These are phyloP conservation scores for Candida peoriensis DNA, from an alignment of 805 yeast genomes.

Conservation along the genomic window DNA sequence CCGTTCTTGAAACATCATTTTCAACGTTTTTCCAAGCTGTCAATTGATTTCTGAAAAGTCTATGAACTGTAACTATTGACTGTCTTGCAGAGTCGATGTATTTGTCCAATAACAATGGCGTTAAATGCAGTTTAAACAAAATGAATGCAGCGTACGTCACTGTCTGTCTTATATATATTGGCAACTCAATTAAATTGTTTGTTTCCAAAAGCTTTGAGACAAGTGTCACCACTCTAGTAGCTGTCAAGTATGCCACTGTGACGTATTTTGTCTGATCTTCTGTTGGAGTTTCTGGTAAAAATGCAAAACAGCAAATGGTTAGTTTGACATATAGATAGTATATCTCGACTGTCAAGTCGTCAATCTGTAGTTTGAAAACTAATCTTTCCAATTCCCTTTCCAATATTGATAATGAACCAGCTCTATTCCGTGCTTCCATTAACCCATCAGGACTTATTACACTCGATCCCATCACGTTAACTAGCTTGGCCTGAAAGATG, in stretches of 20 bases:
- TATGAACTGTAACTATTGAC: constrained; percentile 87
- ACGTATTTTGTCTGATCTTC: constrained; percentile 85
- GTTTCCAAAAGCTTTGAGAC: constrained; percentile 66
- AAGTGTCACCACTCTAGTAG: constrained; percentile 77
- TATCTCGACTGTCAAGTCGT: constrained; percentile 66
- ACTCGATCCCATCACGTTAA: constrained; percentile 81
- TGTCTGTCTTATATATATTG: constrained; percentile 83
- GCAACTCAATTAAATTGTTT: constrained; percentile 72
- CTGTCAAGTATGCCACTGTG: constrained; percentile 70
- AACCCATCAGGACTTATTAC: constrained; percentile 86
- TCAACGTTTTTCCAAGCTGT: constrained; percentile 86
- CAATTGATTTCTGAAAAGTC: constrained; percentile 79
- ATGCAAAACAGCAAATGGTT: constrained; percentile 84
- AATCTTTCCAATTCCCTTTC: constrained; percentile 74
- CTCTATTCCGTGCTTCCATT: constrained; percentile 76
- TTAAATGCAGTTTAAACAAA: constrained; percentile 74
- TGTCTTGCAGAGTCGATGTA: constrained; percentile 87
- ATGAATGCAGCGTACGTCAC: constrained; percentile 75
- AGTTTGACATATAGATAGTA: constrained; percentile 73
- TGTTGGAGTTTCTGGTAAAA: constrained; percentile 82
- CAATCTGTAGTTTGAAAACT: constrained; percentile 60
- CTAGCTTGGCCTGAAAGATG: constrained; percentile 78
- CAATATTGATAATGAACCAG: constrained; percentile 70
- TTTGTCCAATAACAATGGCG: constrained; percentile 60
- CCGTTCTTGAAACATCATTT: constrained; percentile 87